Evolutionary conservation across 495 filamentous ascomycete genomes (phyloP).

Genomic region (Astrothelium subdiscretum): DNA sequence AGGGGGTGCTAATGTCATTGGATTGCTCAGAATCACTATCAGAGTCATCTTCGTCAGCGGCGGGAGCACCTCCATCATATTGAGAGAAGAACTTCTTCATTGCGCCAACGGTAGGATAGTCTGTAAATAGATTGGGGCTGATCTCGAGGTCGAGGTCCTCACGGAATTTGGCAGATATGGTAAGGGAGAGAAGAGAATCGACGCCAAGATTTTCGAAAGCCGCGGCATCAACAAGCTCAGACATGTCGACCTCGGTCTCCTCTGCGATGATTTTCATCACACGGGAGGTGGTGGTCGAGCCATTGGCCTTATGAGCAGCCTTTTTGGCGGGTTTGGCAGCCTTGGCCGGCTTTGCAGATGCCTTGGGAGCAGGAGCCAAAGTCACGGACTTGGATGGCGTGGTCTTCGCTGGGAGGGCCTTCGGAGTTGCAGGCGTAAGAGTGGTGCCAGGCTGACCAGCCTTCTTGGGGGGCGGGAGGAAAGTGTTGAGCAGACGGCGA

Average conservation of each 20-base stretch:
- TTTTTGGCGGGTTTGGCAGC: slow-evolving; percentile 8
- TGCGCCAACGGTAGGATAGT: slow-evolving; percentile 31
- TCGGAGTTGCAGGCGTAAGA: slow-evolving; percentile 10
- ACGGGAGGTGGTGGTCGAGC: slow-evolving; percentile 23
- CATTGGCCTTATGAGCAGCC: slow-evolving; percentile 16
- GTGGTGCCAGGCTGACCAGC: slow-evolving; percentile 14
- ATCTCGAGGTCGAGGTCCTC: slow-evolving; percentile 35
- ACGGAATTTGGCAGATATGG: slow-evolving; percentile 34
- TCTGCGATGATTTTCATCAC: slow-evolving; percentile 35
- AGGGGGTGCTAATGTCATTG: slow-evolving; percentile 25
- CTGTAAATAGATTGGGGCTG: slow-evolving; percentile 32
- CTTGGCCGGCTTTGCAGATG: slow-evolving; percentile 20
- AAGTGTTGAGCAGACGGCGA: slow-evolving; percentile 32
- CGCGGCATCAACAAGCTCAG: slow-evolving; percentile 33
- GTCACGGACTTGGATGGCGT: slow-evolving; percentile 7
- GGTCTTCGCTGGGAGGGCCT: slow-evolving; percentile 11
- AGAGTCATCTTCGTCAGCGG: slow-evolving; percentile 22
- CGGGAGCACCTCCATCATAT: slow-evolving; percentile 28
- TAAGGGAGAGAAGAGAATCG: slow-evolving; percentile 33
- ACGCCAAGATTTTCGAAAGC: slow-evolving; percentile 35
- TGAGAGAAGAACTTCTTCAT: slow-evolving; percentile 36
- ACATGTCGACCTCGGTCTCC: slow-evolving; percentile 33
- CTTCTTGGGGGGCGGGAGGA: slow-evolving; percentile 22
- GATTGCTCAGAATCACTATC: slow-evolving; percentile 21
- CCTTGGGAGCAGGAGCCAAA: slow-evolving; percentile 6